phyloP scores from a whole-genome alignment of 1,139 yeast species.

The Zygotorulaspora mrakii region DNA sequence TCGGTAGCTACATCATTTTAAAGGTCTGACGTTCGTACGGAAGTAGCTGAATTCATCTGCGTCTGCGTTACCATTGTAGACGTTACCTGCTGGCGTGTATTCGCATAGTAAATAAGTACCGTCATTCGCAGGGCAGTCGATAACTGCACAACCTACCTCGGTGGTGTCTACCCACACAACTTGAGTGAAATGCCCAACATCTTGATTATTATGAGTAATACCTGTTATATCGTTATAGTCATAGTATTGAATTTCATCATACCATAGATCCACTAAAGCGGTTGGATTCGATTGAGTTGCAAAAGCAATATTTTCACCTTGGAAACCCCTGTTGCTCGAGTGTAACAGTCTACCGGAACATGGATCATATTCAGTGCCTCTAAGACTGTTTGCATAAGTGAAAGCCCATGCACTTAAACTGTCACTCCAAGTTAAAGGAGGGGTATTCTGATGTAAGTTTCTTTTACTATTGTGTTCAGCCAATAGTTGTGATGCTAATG shows the following conservation, averaged over 20 bases:
- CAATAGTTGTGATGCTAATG: constrained; percentile 43
- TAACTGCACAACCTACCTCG: constrained; percentile 59
- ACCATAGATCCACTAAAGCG: constrained; percentile 59
- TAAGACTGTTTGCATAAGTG: constrained; percentile 45
- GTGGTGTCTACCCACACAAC: constrained; percentile 59
- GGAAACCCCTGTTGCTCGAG: constrained; percentile 51
- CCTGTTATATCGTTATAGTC: constrained; percentile 48
- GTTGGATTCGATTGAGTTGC: constrained; percentile 44
- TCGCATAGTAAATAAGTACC: constrained; percentile 66
- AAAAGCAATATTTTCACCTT: constrained; percentile 59
- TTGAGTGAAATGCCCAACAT: constrained; percentile 64
- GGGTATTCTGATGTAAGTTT: constrained; percentile 55
- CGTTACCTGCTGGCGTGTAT: constrained; percentile 60
- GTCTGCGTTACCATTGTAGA: constrained; percentile 39
- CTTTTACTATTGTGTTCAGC: constrained; percentile 51
- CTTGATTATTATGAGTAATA: constrained; percentile 35
- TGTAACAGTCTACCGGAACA: constrained; percentile 56
- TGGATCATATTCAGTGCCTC: constrained; percentile 46
- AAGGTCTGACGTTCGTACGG: constrained; percentile 47
- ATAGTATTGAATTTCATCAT: constrained; percentile 54
- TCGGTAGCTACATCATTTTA: constrained; percentile 10
- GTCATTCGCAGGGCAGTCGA: constrained; percentile 45
- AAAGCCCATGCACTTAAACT: constrained; percentile 43
- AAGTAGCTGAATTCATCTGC: constrained; percentile 41
- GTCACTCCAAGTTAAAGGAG: constrained; percentile 47